A percentile compares a stretch with the other conserved stretches of the same genome.
These are phyloP conservation scores for Endoconidiophora laricicola DNA, from an alignment of 2,329 filamentous ascomycete genomes.

Conservation along the genomic window DNA sequence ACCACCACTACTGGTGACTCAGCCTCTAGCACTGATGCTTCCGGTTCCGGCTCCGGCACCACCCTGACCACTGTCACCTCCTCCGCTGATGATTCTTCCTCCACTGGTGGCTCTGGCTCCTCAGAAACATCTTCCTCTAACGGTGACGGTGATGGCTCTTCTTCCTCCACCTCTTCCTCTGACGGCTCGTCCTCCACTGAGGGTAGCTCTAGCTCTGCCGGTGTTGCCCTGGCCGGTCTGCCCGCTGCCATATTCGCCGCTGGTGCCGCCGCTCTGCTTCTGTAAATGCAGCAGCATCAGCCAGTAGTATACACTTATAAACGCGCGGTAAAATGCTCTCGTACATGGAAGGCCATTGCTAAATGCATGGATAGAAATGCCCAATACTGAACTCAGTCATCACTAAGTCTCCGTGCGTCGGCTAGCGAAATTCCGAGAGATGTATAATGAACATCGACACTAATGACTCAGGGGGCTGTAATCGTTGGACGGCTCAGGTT, in stretches of 20 bases:
- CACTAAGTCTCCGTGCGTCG: not conserved
- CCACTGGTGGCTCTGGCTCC: slow-evolving; percentile 13
- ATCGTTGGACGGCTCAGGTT: slow-evolving; percentile 1
- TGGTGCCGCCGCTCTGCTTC: slow-evolving; percentile 31
- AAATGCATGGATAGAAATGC: too few species aligned
- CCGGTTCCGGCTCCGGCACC: slow-evolving; percentile 11
- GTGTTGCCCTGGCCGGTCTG: slow-evolving; percentile 28
- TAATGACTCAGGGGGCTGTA: slow-evolving; percentile 9
- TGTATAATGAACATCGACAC: slow-evolving; percentile 4
- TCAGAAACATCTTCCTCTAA: slow-evolving; percentile 11
- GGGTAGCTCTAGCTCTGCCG: slow-evolving; percentile 16
- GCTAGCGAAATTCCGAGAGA: not conserved
- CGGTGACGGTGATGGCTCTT: slow-evolving; percentile 12
- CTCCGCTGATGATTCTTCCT: slow-evolving; percentile 15
- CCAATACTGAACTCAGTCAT: not conserved
- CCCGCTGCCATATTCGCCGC: slow-evolving; percentile 29
- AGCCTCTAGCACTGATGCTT: not conserved
- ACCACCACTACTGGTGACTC: slow-evolving; percentile 1
- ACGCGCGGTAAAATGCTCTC: too few species aligned
- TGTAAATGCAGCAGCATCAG: slow-evolving; percentile 22
- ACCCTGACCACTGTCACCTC: slow-evolving; percentile 16
- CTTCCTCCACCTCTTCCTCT: slow-evolving; percentile 15
- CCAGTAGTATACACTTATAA: too few species aligned
- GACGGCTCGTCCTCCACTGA: slow-evolving; percentile 16
- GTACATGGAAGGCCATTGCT: too few species aligned